phyloP scores from a whole-genome alignment of 78 protist species.

The Guillardia theta region DNA sequence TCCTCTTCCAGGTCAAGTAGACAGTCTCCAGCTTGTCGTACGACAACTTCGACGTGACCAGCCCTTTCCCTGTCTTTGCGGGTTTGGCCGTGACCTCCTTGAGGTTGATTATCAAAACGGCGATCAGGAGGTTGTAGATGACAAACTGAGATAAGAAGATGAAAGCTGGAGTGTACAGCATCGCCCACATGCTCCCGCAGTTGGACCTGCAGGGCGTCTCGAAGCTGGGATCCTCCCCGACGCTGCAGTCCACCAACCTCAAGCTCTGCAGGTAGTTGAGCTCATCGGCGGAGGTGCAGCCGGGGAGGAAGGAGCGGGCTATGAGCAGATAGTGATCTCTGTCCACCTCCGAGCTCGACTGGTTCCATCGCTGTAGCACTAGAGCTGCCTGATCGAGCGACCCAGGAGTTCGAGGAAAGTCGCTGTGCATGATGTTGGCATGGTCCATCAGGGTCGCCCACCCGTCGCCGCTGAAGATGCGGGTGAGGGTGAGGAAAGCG shows the following conservation, averaged over 20 bases:
- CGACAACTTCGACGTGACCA: background rate
- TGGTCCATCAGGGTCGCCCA: background rate
- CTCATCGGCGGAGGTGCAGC: background rate
- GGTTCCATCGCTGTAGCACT: background rate
- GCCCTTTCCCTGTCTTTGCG: background rate
- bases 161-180: background rate
- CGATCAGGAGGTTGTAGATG: background rate
- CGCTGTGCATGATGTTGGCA: background rate
- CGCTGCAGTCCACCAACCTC: slow-evolving; percentile 9
- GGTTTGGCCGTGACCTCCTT: background rate
- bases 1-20: background rate
- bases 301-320: background rate
- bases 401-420: background rate
- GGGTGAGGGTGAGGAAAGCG: background rate
- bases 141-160: background rate
- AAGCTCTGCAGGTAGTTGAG: background rate
- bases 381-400: background rate
- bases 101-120: background rate
- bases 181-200: background rate
- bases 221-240: background rate
- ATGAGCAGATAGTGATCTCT: background rate
- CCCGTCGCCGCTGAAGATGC: background rate
- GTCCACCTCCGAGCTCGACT: background rate
- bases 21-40: background rate
- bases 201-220: background rate